Conservation (phyloP, 2,329 filamentous ascomycete genomes). For the Basipetospora chlamydospora region DNA sequence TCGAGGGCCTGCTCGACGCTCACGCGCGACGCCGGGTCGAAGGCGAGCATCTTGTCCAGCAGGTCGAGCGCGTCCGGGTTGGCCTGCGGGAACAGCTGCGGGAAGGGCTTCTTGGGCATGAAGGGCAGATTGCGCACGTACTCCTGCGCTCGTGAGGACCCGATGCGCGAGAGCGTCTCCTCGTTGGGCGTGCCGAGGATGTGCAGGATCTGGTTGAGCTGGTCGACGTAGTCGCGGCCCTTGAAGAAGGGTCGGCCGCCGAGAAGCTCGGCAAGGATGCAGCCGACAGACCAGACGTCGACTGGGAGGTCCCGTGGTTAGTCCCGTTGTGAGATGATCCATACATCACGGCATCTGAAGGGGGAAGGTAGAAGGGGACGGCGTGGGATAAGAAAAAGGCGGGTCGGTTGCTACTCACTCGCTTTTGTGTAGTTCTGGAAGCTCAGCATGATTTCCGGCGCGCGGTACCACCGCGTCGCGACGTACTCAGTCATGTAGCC, state of each 20-base stretch:
- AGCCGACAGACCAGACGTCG: slow-evolving; percentile 98
- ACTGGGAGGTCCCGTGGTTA: slow-evolving; percentile 44
- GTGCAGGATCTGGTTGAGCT: slow-evolving; percentile 97
- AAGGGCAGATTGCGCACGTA: slow-evolving; percentile 93
- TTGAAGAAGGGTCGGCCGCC: slow-evolving; percentile 98
- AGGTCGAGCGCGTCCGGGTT: slow-evolving; percentile 94
- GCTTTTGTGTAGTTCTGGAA: slow-evolving; percentile 99
- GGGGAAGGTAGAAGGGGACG: background rate
- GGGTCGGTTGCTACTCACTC: too few species aligned
- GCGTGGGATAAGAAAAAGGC: too few species aligned
- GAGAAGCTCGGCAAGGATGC: slow-evolving; percentile 89
- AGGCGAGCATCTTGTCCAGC: slow-evolving; percentile 92
- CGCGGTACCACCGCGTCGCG: slow-evolving; percentile 86
- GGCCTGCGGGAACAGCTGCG: slow-evolving; percentile 76
- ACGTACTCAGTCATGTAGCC: slow-evolving; percentile 99
- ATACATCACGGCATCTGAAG: too few species aligned
- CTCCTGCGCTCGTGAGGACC: slow-evolving; percentile 88
- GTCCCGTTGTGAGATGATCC: too few species aligned
- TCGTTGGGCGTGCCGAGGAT: slow-evolving; percentile 95
- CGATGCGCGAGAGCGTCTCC: slow-evolving; percentile 84
- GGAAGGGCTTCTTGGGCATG: slow-evolving; percentile 90
- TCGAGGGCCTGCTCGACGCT: slow-evolving; percentile 90
- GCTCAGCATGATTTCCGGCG: slow-evolving; percentile 97
- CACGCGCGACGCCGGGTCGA: slow-evolving; percentile 87
- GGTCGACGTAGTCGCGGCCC: slow-evolving; percentile 96